These are phyloP conservation scores for Candida buenavistaensis DNA, from an alignment of 1,139 yeast genomes.

Conservation along the genomic window DNA sequence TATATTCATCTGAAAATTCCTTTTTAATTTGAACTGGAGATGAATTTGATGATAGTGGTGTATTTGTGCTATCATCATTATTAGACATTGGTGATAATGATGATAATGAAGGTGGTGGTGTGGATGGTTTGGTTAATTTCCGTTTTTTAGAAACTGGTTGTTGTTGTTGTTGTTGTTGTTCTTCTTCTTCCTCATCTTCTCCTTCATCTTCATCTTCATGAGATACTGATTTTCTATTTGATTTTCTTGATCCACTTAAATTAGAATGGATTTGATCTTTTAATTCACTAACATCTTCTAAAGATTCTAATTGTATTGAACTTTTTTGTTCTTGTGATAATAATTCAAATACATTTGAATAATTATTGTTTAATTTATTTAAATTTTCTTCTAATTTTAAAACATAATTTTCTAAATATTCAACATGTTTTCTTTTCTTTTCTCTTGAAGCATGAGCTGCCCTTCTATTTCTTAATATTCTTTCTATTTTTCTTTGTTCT, in stretches of 20 bases:
- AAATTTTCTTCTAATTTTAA: slow-evolving; percentile 46
- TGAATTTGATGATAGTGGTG: slow-evolving; percentile 4
- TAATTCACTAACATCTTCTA: slow-evolving; percentile 31
- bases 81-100: slow-evolving; percentile 3
- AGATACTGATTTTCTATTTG: slow-evolving; percentile 4
- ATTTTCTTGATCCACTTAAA: slow-evolving; percentile 21
- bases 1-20: slow-evolving; percentile 5
- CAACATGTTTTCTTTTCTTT: slow-evolving; percentile 91
- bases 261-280: slow-evolving; percentile 35
- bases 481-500: slow-evolving; percentile 91
- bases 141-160: no score
- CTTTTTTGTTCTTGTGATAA: slow-evolving; percentile 18
- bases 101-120: slow-evolving; percentile 4
- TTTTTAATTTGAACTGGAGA: slow-evolving; percentile 8
- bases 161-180: slow-evolving; percentile 5
- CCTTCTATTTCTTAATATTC: slow-evolving; percentile 89
- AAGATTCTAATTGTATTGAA: slow-evolving; percentile 14
- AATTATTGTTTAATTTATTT: slow-evolving; percentile 24
- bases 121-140: slow-evolving; percentile 6
- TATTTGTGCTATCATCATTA: slow-evolving; percentile 1
- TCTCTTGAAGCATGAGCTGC: slow-evolving; percentile 98
- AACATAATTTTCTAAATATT: slow-evolving; percentile 72
- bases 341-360: slow-evolving; percentile 17
- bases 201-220: slow-evolving; percentile 15
- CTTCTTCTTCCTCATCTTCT: slow-evolving; percentile 12